Percentiles rank a stretch among this genome's conserved stretches.
These are phyloP conservation scores for Lizonia empirigonia DNA, from an alignment of 2,329 filamentous ascomycete genomes.

Conservation along the genomic window DNA sequence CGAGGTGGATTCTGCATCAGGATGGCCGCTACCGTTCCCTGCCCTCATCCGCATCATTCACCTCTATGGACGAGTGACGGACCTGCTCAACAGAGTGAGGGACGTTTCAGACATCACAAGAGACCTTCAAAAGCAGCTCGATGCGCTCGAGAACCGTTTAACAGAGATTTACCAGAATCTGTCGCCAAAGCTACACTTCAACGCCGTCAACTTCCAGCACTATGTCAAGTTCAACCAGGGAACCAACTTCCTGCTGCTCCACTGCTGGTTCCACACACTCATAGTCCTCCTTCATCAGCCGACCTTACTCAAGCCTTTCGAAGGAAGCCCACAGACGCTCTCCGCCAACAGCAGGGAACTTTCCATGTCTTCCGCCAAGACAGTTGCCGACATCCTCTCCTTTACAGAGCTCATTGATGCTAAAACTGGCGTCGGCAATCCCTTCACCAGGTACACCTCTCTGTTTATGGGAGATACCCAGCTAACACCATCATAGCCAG, in stretches of 20 bases:
- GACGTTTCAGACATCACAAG: constrained; percentile 74
- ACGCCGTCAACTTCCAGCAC: constrained; percentile 82
- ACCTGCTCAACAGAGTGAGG: constrained; percentile 81
- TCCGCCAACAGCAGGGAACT: constrained; percentile 79
- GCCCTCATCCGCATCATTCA: constrained; percentile 83
- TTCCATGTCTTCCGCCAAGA: constrained; percentile 89
- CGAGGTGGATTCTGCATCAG: constrained; percentile 60
- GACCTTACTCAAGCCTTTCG: constrained; percentile 78
- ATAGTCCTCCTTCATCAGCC: constrained; percentile 87
- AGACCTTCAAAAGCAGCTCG: constrained; percentile 73
- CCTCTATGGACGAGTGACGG: constrained; percentile 82
- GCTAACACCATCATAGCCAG: constrained; percentile 60
- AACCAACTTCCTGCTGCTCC: constrained; percentile 83
- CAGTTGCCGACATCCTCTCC: constrained; percentile 84
- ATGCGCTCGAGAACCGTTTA: constrained; percentile 79
- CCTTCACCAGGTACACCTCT: constrained; percentile 66
- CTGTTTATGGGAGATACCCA: background rate
- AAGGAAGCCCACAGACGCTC: constrained; percentile 70
- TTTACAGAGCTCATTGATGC: constrained; percentile 86
- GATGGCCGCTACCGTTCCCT: constrained; percentile 79
- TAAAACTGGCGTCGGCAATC: constrained; percentile 84
- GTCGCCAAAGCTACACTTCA: constrained; percentile 78
- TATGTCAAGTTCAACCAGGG: constrained; percentile 82
- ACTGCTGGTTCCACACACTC: constrained; percentile 87
- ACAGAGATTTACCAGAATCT: constrained; percentile 76